A percentile compares a stretch with the other conserved stretches of the same genome.
phyloP scores from a whole-genome alignment of 1,284 basidiomycete genomes.

The Sporisorium graminicola region DNA sequence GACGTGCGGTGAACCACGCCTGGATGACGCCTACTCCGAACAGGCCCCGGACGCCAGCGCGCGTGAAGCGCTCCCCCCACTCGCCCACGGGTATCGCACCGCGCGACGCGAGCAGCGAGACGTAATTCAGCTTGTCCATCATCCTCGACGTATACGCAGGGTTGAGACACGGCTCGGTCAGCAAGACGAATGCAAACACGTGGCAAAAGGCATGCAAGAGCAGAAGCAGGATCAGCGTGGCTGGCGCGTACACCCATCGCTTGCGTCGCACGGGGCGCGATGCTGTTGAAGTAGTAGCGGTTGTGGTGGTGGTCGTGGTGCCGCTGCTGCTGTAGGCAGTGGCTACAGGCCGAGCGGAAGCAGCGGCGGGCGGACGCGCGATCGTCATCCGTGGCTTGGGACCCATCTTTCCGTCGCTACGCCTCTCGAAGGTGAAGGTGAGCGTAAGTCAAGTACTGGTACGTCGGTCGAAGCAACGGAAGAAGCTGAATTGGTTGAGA shows the following conservation, averaged over 20 bases:
- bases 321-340: too few species aligned
- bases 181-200: slow-evolving; percentile 22
- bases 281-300: background rate
- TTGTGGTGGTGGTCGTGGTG: background rate
- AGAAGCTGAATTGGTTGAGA: background rate
- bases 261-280: background rate
- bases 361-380: background rate
- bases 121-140: slow-evolving; percentile 19
- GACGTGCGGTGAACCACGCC: slow-evolving; percentile 30
- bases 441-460: too few species aligned
- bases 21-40: slow-evolving; percentile 34
- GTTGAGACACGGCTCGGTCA: slow-evolving; percentile 45
- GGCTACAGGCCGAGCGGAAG: too few species aligned
- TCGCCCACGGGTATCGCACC: background rate
- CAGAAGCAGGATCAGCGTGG: slow-evolving; percentile 4
- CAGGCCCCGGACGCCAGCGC: slow-evolving; percentile 9
- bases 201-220: slow-evolving; percentile 16
- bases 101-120: background rate
- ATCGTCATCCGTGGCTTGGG: slow-evolving; percentile 24
- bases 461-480: too few species aligned
- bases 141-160: slow-evolving; percentile 4
- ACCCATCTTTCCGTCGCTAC: slow-evolving; percentile 15
- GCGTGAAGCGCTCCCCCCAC: slow-evolving; percentile 17
- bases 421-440: too few species aligned
- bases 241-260: slow-evolving; percentile 13